Evolutionary conservation across 2,329 filamentous ascomycete genomes (phyloP).

Genomic region (Colletotrichum plurivorum): DNA sequence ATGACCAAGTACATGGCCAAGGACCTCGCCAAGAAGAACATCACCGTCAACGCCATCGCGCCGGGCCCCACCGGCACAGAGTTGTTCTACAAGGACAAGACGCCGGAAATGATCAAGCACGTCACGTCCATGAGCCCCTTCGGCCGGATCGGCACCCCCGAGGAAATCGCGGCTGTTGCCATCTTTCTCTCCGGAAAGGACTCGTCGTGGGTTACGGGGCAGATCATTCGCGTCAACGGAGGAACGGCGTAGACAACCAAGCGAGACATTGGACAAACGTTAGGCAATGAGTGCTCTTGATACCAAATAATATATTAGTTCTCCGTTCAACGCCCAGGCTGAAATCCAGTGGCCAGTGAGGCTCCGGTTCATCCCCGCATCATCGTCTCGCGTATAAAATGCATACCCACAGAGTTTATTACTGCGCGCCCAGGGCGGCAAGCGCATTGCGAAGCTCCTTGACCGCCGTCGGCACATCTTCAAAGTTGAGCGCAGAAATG

Average conservation of each 20-base stretch:
- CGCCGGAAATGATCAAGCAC: conserved; percentile 59
- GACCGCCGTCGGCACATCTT: conserved; percentile 92
- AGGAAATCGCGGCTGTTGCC: conserved; percentile 60
- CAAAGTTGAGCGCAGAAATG: conserved; percentile 96
- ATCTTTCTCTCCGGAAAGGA: conserved; percentile 48
- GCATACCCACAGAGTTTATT: not conserved
- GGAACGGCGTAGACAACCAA: conserved; percentile 44
- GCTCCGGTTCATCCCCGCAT: not conserved
- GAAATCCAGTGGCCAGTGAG: not conserved
- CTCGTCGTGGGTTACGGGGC: conserved; percentile 60
- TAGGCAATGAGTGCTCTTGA: not conserved
- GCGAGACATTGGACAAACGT: not conserved
- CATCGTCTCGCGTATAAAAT: not conserved
- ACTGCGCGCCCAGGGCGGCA: conserved; percentile 73
- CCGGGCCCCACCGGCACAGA: conserved; percentile 67
- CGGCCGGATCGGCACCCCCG: conserved; percentile 44
- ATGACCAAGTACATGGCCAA: conserved; percentile 69
- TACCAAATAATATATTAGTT: not conserved
- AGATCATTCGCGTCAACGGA: conserved; percentile 56
- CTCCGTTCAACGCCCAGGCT: not conserved
- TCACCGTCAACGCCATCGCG: conserved; percentile 59
- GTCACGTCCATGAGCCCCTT: conserved; percentile 48
- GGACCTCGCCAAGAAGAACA: conserved; percentile 62
- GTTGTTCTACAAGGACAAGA: conserved; percentile 66
- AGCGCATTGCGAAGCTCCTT: conserved; percentile 86